Evolutionary conservation across 768 basidiomycete genomes (phyloP).

Genomic region (Pleurotus pulmonarius): DNA sequence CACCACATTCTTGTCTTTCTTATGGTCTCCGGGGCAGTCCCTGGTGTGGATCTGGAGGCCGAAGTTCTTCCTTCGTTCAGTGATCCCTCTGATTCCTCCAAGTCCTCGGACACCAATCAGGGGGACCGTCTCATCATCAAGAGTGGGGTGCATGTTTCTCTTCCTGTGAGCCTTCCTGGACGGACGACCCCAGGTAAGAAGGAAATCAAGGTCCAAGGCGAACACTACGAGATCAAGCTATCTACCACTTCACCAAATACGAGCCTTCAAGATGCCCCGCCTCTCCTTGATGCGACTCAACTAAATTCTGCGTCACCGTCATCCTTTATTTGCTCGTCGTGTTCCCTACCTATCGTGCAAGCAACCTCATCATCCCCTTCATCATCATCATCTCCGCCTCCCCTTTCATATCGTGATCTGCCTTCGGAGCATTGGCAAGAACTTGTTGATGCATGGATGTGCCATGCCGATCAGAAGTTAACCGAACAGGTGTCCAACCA

Average conservation of each 20-base stretch:
- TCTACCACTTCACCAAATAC: constrained; percentile 26
- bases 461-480: constrained; percentile 85
- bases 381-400: constrained; percentile 17
- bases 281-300: constrained; percentile 70
- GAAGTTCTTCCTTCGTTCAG: constrained; percentile 55
- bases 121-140: constrained; percentile 62
- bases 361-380: constrained; percentile 5
- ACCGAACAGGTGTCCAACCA: constrained; percentile 63
- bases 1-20: constrained; percentile 77
- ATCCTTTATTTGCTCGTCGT: constrained; percentile 74
- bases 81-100: constrained; percentile 22
- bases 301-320: constrained; percentile 52
- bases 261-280: constrained; percentile 26
- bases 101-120: constrained; percentile 17
- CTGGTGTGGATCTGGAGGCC: constrained; percentile 55
- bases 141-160: constrained; percentile 53
- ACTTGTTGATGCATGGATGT: constrained; percentile 98
- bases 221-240: constrained; percentile 75
- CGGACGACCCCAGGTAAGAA: constrained; percentile 58
- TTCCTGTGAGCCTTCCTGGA: constrained; percentile 54
- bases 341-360: constrained; percentile 73
- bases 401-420: constrained; percentile 69
- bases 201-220: constrained; percentile 48
- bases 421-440: constrained; percentile 98
- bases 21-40: constrained; percentile 44